Evolutionary conservation across 257 asterid genomes (phyloP).

Genomic region (Scutellaria galericulata): DNA sequence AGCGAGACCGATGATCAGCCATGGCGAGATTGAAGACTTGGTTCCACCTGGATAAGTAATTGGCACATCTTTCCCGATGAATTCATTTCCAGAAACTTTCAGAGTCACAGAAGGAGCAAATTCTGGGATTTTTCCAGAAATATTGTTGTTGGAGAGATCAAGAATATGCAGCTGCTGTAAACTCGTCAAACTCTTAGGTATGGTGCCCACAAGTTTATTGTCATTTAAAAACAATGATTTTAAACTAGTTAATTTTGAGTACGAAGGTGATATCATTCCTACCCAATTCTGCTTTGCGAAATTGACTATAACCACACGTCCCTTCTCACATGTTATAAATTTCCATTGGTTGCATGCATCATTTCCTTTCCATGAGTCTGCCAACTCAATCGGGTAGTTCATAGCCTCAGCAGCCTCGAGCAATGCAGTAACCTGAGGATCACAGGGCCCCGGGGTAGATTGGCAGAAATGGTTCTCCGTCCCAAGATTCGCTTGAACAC

Average conservation of each 20-base stretch:
- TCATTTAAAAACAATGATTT: conserved; percentile 54
- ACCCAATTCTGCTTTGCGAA: conserved; percentile 57
- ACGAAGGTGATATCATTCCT: conserved; percentile 68
- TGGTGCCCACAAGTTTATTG: conserved; percentile 62
- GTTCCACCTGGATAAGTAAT: conserved; percentile 25
- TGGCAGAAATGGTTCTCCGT: conserved; percentile 59
- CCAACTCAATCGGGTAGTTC: conserved; percentile 62
- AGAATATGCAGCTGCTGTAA: conserved; percentile 55
- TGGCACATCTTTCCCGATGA: conserved; percentile 62
- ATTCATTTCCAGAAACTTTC: conserved; percentile 54
- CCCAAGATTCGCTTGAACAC: conserved; percentile 50
- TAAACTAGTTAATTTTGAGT: conserved; percentile 55
- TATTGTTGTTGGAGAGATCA: conserved; percentile 78
- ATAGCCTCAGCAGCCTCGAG: conserved; percentile 56
- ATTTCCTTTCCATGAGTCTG: conserved; percentile 76
- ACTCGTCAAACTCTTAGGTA: conserved; percentile 60
- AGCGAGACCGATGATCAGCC: conserved; percentile 42
- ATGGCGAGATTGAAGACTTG: conserved; percentile 29
- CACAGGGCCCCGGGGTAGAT: conserved; percentile 67
- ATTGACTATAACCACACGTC: conserved; percentile 58
- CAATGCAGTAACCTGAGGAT: conserved; percentile 65
- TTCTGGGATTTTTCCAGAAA: conserved; percentile 71
- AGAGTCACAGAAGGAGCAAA: conserved; percentile 50
- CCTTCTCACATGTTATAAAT: conserved; percentile 59
- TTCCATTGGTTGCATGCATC: conserved; percentile 70